Conservation (phyloP, 192 early-diverging fungal species). For the Tieghemiomyces parasiticus region DNA sequence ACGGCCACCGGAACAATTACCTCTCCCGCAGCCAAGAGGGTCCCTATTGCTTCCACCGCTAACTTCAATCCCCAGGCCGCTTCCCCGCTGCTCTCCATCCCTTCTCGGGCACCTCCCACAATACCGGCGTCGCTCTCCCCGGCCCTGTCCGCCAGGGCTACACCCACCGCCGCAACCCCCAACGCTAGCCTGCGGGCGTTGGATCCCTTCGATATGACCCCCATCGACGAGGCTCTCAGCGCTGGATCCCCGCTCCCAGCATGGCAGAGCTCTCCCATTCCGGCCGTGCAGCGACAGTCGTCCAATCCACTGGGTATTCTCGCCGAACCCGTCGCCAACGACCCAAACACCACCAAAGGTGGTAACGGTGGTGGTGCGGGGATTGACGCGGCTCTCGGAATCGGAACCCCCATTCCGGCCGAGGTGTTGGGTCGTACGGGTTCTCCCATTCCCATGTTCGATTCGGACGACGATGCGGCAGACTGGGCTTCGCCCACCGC, state of each 20-base stretch:
- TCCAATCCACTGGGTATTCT: not conserved
- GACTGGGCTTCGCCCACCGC: not conserved
- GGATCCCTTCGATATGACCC: too few relatives aligned
- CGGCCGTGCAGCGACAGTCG: too few relatives aligned
- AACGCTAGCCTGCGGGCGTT: not conserved
- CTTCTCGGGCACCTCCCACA: not conserved
- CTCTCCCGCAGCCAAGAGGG: not conserved
- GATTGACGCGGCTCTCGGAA: not conserved
- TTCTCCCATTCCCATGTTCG: slow-evolving; percentile 10
- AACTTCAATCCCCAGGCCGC: not conserved
- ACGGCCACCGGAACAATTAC: too few relatives aligned
- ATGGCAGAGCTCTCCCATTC: too few relatives aligned
- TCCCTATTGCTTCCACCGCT: not conserved
- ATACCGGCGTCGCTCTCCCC: not conserved
- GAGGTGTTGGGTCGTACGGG: not conserved
- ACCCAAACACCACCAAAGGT: not conserved
- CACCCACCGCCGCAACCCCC: too few relatives aligned
- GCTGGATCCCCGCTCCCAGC: too few relatives aligned
- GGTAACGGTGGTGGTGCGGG: not conserved
- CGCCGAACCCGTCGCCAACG: not conserved
- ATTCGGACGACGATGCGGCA: not conserved
- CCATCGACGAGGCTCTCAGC: too few relatives aligned
- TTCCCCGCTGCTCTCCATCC: not conserved
- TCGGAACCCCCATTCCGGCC: not conserved
- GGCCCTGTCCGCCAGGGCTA: not conserved